Conservation (phyloP, 768 basidiomycete species). For the Agaricus blazei region DNA sequence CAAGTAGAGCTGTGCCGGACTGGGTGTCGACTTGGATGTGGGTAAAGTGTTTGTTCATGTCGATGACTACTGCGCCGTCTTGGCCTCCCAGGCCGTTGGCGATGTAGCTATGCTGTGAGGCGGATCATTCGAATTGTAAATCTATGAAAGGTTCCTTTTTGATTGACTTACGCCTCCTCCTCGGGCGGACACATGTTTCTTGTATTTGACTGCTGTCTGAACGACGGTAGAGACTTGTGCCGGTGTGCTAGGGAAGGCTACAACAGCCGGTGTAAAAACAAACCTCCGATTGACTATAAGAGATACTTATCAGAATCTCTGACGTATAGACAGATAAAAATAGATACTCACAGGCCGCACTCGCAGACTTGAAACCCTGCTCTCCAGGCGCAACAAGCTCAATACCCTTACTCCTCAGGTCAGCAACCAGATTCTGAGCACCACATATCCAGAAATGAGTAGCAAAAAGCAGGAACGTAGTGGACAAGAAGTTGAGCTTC, state of each 20-base stretch:
- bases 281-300: constrained; percentile 24
- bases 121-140: constrained; percentile 13
- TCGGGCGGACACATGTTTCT: constrained; percentile 29
- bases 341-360: constrained; percentile 19
- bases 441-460: not conserved
- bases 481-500: not conserved
- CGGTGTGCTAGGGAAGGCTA: constrained; percentile 22
- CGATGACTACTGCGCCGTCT: constrained; percentile 35
- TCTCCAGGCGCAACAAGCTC: constrained; percentile 17
- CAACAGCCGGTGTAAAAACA: constrained; percentile 23
- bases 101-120: constrained; percentile 34
- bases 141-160: no score
- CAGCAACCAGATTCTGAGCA: not conserved
- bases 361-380: constrained; percentile 16
- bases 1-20: constrained; percentile 28
- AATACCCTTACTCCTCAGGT: constrained; percentile 12
- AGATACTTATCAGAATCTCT: not conserved
- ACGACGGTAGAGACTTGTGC: constrained; percentile 24
- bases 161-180: constrained; percentile 36
- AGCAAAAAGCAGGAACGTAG: not conserved
- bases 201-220: constrained; percentile 20
- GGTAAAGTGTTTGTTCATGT: constrained; percentile 29
- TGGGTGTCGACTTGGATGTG: constrained; percentile 24
- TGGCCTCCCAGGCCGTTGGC: constrained; percentile 38
- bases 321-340: no score